Base-by-base conservation (phyloP, 129 eudicot genomes). In the Deinandra increscens region DNA sequence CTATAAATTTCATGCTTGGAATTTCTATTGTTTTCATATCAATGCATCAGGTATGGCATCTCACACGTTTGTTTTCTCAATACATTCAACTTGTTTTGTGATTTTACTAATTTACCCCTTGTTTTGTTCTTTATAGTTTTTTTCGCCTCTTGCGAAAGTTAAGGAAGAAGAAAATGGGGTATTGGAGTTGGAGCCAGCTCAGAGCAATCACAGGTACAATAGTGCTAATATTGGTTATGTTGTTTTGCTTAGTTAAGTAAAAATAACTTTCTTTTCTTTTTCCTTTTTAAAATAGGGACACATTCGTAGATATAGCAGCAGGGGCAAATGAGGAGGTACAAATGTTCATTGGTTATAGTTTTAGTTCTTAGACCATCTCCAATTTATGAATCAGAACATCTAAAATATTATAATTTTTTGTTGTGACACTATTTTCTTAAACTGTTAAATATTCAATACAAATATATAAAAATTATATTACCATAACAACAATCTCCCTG, bases 1-100 rank as follows among this genome's bases (percentile, higher is more conserved):
- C 97, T 55, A 84, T 87, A 31, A 94, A 94, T 84, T 94, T 94
- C 58, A 68, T 94, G 74, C 80, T 94, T 43, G 99, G 99, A 71
- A 94, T 94, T 72, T 87, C 99, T 37, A 81, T 94, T 70, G 99
- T 89, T 26, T 89, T 89, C 79, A 94, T 94, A 82, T 94, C 99
- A 66, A 94, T 94, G 99, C 99, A 94, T 72, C 97, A 94, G 96
- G 99, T 94, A 87, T 44, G 58, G 9, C 36, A 48, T 46, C 34
- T 45, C 41, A 23, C 60, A 56, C 12, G 44, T 23, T 29, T 22
- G 9, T 58, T 37, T 46, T 14, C 36, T 60, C 15, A 7, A 29
- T 45, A 63, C 15, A 11, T 38, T 17, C 51, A 17, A 3, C 33
- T 29, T 69, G 50, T 9, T 39, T 36, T 48, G 36, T 5, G 56